A percentile compares a stretch with the other conserved stretches of the same genome.
phyloP scores from a whole-genome alignment of 345 rosid species.

The Boechera retrofracta region DNA sequence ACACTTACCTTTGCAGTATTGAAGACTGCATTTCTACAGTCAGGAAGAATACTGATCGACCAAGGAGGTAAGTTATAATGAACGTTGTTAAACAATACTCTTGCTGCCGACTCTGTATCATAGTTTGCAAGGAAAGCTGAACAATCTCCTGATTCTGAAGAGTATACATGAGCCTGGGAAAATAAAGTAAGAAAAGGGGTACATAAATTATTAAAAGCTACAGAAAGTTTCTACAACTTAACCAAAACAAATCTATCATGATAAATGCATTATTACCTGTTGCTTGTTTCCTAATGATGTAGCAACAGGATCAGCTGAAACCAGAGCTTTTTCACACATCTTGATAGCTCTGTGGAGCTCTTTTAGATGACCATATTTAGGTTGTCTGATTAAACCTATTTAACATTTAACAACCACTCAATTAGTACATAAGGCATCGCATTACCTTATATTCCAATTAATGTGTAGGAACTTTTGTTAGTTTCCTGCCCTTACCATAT shows the following conservation, averaged over 20 bases:
- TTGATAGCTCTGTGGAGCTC: slow-evolving; percentile 94
- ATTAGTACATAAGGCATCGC: slow-evolving; percentile 30
- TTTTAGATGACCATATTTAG: slow-evolving; percentile 95
- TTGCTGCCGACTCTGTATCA: slow-evolving; percentile 79
- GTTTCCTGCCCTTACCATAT: slow-evolving; percentile 66
- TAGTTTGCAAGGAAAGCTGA: slow-evolving; percentile 97
- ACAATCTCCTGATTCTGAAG: slow-evolving; percentile 83
- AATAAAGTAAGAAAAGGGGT: slow-evolving; percentile 20
- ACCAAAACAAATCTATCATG: not conserved
- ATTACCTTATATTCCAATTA: slow-evolving; percentile 1
- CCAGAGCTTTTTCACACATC: slow-evolving; percentile 89
- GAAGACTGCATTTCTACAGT: slow-evolving; percentile 93
- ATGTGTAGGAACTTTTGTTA: not conserved
- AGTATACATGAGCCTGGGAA: slow-evolving; percentile 78
- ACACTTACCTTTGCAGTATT: slow-evolving; percentile 90
- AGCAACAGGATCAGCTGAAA: slow-evolving; percentile 80
- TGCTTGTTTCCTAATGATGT: slow-evolving; percentile 85
- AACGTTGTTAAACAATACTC: slow-evolving; percentile 91
- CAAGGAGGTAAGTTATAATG: slow-evolving; percentile 98
- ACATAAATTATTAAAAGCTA: slow-evolving; percentile 32
- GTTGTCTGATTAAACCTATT: slow-evolving; percentile 90
- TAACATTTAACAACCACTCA: slow-evolving; percentile 16
- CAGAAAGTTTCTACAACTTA: slow-evolving; percentile 10
- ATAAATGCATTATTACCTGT: slow-evolving; percentile 57
- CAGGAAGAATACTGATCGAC: slow-evolving; percentile 98